phyloP scores from a whole-genome alignment of 805 yeast genomes.

The Teunomyces lycoperdinae region DNA sequence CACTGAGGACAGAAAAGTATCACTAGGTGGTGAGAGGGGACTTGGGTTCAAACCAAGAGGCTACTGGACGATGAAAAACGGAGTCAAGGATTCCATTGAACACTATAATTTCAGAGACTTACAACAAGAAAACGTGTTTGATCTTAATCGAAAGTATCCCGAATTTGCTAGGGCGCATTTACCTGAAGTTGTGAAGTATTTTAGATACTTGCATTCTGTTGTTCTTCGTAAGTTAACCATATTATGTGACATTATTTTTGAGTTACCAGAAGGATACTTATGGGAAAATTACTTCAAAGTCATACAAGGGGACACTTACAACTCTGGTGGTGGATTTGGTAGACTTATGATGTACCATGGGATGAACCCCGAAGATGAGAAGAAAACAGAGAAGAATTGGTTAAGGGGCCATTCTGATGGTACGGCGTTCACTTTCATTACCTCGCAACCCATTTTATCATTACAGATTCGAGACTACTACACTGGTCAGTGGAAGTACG shows the following conservation, averaged over 20 bases:
- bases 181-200: conserved; percentile 22
- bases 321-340: conserved; percentile 29
- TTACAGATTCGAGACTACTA: conserved; percentile 29
- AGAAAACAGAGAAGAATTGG: conserved; percentile 25
- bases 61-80: conserved; percentile 30
- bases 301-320: conserved; percentile 17
- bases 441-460: conserved; percentile 30
- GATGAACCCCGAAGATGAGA: conserved; percentile 21
- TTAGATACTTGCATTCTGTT: conserved; percentile 18
- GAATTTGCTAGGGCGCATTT: conserved; percentile 22
- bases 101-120: conserved; percentile 27
- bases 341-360: conserved; percentile 28
- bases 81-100: conserved; percentile 25
- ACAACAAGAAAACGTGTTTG: conserved; percentile 21
- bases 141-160: conserved; percentile 20
- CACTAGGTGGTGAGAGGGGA: conserved; percentile 30
- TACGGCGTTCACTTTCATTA: conserved; percentile 29
- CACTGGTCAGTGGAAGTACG: conserved; percentile 29
- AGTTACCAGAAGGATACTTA: conserved; percentile 26
- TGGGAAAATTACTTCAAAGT: conserved; percentile 29
- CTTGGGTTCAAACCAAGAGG: conserved; percentile 30
- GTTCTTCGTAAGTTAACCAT: conserved; percentile 21
- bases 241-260: conserved; percentile 27
- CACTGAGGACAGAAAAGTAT: conserved; percentile 21
- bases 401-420: conserved; percentile 32